Conservation (phyloP, 1,284 basidiomycete genomes). For the Ganoderma boninense region DNA sequence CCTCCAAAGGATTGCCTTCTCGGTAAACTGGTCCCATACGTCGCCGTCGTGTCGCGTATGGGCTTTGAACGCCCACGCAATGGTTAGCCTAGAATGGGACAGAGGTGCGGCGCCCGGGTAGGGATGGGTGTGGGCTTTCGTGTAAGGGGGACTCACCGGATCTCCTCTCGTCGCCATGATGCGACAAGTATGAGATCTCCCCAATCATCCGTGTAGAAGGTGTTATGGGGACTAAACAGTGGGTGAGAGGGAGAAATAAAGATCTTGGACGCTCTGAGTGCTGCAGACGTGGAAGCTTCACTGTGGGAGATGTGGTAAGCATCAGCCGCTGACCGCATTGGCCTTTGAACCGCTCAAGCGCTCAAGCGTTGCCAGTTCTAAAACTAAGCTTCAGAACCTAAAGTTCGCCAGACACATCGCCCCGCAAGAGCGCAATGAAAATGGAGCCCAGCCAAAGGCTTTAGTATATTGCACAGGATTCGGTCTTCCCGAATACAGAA, state of each 20-base stretch:
- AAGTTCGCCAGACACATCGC: too few species aligned
- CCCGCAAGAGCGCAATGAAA: too few species aligned
- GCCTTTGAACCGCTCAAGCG: too few species aligned
- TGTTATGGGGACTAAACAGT: background rate
- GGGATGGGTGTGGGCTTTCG: background rate
- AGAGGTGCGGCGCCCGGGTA: background rate
- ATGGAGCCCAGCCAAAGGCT: too few species aligned
- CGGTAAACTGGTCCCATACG: background rate
- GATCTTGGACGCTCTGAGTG: background rate
- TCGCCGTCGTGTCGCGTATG: background rate
- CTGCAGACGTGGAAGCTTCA: background rate
- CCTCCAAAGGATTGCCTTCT: background rate
- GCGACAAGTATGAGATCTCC: too few species aligned
- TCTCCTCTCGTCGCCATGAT: too few species aligned
- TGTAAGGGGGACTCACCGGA: background rate
- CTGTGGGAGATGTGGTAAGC: background rate
- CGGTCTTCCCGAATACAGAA: too few species aligned
- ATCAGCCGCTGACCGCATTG: background rate
- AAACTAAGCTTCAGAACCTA: too few species aligned
- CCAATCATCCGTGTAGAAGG: too few species aligned
- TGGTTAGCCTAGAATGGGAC: background rate
- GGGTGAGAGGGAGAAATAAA: background rate
- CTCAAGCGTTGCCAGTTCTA: too few species aligned
- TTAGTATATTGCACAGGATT: too few species aligned
- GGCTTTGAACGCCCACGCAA: background rate